phyloP scores from a whole-genome alignment of 2,329 filamentous ascomycete genomes.

The Neodidymelliopsis sp. region DNA sequence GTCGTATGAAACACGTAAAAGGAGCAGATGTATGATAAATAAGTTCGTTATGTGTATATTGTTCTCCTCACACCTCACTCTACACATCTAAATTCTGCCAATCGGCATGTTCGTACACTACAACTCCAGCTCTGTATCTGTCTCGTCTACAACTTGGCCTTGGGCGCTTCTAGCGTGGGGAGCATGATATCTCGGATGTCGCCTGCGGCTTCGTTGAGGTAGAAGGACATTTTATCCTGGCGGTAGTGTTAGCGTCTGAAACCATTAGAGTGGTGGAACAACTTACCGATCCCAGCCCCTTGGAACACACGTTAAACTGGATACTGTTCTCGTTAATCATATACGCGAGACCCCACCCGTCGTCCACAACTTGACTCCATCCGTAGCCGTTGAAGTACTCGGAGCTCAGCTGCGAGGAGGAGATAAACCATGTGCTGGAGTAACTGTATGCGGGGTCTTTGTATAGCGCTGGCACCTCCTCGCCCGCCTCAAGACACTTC shows the following conservation, averaged over 20 bases:
- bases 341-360: slow-evolving; percentile 96
- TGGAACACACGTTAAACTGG: slow-evolving; percentile 98
- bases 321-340: slow-evolving; percentile 99
- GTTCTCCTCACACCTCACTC: no score
- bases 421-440: slow-evolving; percentile 87
- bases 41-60: no score
- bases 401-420: slow-evolving; percentile 85
- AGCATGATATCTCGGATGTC: slow-evolving; percentile 88
- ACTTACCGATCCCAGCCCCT: slow-evolving; percentile 76
- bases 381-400: slow-evolving; percentile 99
- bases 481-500: slow-evolving; percentile 81
- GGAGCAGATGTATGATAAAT: no score
- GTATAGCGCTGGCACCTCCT: slow-evolving; percentile 83
- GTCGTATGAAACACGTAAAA: no score
- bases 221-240: slow-evolving; percentile 88
- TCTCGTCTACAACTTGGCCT: slow-evolving; percentile 86
- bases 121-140: no score
- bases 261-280: neutral
- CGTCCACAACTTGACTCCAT: slow-evolving; percentile 97
- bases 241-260: slow-evolving; percentile 23
- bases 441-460: slow-evolving; percentile 86
- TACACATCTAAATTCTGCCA: no score
- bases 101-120: no score
- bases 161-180: slow-evolving; percentile 78
- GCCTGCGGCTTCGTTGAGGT: slow-evolving; percentile 88